Base-by-base conservation (phyloP, 805 yeast species). In the Saccharomycopsis malanga region DNA sequence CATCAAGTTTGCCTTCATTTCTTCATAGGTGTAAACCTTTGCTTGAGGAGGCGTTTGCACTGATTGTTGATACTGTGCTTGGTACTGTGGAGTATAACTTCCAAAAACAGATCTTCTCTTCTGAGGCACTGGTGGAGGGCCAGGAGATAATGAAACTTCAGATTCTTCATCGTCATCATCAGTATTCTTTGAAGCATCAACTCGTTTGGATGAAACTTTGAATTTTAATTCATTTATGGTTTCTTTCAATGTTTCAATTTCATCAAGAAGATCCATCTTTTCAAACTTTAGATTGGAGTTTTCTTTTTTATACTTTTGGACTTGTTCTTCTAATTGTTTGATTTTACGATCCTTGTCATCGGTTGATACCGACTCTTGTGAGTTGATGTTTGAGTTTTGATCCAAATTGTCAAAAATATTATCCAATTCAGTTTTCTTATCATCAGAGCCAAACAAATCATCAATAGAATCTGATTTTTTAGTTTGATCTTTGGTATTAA, bases 1-100 rank as follows among this genome's bases (percentile, higher is more conserved):
- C 59, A 72, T 69, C 54, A 89, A 64, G 39, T 74, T 70, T 46
- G 78, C 71, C 56, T 77, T 79, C 10, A 73, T 72, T 4, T 77
- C 74, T 52, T 75, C 76, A 25, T 73, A 58, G 44, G 70, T 69
- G 37, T 14, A 60, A 34, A 53, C 3, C 48, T 54, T 40, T 34
- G 20, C 27, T 29, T 20, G 52, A 17, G 39, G 20, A 14, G 32
- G 42, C 54, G 55, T 46, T 54, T 45, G 58, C 60, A 54, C 49
- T 49, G 48, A 54, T 6, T 17, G 47, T 17, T 32, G 36, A 10
- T 14, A 32, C 17, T 9, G 36, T n/a, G 9, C 18, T 25, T 21
- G 34, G 36, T 46, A 35, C n/a, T 25, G 41, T 9, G 39, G 48
- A 3, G 15, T 24, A 21, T 43, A 44, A 17, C 15, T 15, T 12